Base-by-base conservation (phyloP, 163 green algal species). In the Scenedesmus sp. region DNA sequence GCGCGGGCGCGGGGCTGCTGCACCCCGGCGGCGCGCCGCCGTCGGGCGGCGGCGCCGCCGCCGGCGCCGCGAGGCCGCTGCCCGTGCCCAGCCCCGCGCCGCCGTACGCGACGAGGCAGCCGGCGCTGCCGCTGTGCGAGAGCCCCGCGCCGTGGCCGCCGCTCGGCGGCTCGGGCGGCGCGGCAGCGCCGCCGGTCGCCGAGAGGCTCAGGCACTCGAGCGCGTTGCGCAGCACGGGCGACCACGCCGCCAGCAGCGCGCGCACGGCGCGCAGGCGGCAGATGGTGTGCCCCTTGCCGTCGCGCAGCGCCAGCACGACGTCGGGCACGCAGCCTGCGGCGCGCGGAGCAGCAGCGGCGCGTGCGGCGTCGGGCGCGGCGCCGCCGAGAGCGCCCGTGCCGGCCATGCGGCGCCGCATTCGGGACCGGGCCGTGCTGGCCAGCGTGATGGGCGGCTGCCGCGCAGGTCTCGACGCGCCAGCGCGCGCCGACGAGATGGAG, bases 311-410 rank as follows among this genome's bases (percentile, higher is more conserved):
- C 1, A 78, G 70, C 39, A 62, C 28, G 14, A 60, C 57, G 33
- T 78, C 70, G 28, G 70, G 70, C 9, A 53, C 70, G 11, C 70
- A 78, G 26, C 70, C 70, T 78, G 57, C n/a, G 11, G n/a, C 5
- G 26, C 6, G 39, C 47, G 60, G 13, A 69, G 29, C 64, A 74
- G 24, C 29, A 74, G 22, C n/a, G 42, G n/a, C 34, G 39, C 10
- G 39, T 47, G 39, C 39, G 39, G 39, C 39, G n/a, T n/a, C n/a
- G n/a, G n/a, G n/a, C n/a, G n/a, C n/a, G n/a, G n/a, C n/a, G n/a
- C n/a, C n/a, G n/a, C n/a, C n/a, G n/a, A n/a, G n/a, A n/a, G n/a
- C n/a, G n/a, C n/a, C n/a, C n/a, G n/a, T n/a, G n/a, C n/a, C n/a
- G n/a, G n/a, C n/a, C n/a, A n/a, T n/a, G n/a, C n/a, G n/a, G n/a